These are phyloP conservation scores for Gossypium bickii DNA, from an alignment of 345 rosid genomes.

Conservation along the genomic window DNA sequence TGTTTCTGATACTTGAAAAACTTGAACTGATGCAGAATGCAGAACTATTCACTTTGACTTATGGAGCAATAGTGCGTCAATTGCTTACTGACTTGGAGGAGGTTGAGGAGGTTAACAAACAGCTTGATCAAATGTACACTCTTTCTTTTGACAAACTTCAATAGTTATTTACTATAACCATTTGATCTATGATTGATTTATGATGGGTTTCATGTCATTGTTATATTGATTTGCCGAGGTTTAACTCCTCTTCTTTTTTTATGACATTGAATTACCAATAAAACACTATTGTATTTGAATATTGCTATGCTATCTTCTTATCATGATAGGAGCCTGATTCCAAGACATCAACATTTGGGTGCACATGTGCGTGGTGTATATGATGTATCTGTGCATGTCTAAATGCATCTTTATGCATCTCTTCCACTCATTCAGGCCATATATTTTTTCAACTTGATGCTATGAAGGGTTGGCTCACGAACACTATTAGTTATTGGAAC, in stretches of 20 bases:
- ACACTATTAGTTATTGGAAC: not conserved
- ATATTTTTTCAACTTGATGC: not conserved
- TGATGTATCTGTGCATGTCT: not conserved
- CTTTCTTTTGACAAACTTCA: not conserved
- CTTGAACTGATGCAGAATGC: constrained; percentile 54
- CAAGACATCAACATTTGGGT: not conserved
- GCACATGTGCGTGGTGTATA: not conserved
- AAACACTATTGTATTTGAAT: not conserved
- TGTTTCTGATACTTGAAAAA: constrained; percentile 9
- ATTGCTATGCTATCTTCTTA: not conserved
- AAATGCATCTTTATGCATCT: not conserved
- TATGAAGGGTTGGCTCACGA: not conserved
- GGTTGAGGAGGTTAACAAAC: constrained; percentile 92
- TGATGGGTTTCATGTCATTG: not conserved
- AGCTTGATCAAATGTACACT: constrained; percentile 86
- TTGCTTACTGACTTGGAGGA: constrained; percentile 94
- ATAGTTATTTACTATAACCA: not conserved
- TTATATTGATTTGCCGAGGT: not conserved
- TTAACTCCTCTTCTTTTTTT: no score
- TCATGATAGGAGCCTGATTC: not conserved
- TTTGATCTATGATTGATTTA: not conserved
- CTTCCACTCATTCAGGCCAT: not conserved
- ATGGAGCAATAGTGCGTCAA: constrained; percentile 87
- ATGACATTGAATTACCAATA: not conserved
- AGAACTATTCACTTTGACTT: constrained; percentile 86